These are phyloP conservation scores for Drechslerella dactyloides DNA, from an alignment of 2,329 filamentous ascomycete genomes.

Conservation along the genomic window DNA sequence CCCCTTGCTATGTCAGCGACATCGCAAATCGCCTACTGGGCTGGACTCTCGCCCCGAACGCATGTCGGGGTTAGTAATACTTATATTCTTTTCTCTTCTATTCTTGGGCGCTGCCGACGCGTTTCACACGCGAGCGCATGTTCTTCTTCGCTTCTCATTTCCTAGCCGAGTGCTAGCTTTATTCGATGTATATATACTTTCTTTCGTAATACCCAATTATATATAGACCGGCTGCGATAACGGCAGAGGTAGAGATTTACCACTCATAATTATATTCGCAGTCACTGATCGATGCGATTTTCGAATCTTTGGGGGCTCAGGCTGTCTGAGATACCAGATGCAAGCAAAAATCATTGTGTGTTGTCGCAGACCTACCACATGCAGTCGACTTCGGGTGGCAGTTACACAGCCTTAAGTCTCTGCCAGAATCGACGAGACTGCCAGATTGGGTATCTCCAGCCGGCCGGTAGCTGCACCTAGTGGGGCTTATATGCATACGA, in stretches of 20 bases:
- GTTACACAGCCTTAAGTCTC: too few relatives aligned
- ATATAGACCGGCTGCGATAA: neutral
- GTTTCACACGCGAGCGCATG: neutral
- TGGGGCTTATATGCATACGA: too few relatives aligned
- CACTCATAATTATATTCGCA: too few relatives aligned
- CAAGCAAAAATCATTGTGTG: too few relatives aligned
- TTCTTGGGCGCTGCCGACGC: neutral
- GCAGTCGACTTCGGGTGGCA: too few relatives aligned
- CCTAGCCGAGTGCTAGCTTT: constrained; percentile 10
- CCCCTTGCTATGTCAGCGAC: constrained; percentile 58
- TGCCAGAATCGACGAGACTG: too few relatives aligned
- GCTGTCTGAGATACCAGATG: too few relatives aligned
- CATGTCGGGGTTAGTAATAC: constrained; percentile 12
- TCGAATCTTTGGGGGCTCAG: too few relatives aligned
- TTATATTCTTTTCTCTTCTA: constrained; percentile 19
- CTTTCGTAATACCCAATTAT: constrained; percentile 12
- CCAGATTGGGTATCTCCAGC: too few relatives aligned
- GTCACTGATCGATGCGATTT: too few relatives aligned
- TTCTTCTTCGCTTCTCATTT: neutral
- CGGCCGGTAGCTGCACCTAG: too few relatives aligned
- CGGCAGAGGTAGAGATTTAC: neutral
- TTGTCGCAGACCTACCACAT: too few relatives aligned
- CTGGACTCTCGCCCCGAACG: constrained; percentile 53
- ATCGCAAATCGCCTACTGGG: constrained; percentile 58
- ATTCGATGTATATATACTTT: constrained; percentile 22